A percentile compares a stretch with the other conserved stretches of the same genome.
Conservation (phyloP, 495 filamentous ascomycete genomes). For the Aspergillus leporis region DNA sequence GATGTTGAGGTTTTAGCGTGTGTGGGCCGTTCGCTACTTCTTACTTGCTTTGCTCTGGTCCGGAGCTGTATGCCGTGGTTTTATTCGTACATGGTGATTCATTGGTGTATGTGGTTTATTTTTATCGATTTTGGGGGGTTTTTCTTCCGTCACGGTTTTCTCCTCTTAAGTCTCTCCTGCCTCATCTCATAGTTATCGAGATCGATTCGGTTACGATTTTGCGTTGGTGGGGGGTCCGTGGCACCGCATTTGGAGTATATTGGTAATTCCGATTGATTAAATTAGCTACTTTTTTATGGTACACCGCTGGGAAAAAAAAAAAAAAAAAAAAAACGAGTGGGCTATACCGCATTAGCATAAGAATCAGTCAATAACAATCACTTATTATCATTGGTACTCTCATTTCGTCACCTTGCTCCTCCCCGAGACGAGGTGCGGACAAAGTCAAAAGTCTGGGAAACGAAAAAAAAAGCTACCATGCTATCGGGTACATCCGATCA, state of each 20-base stretch:
- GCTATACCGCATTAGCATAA: too few species aligned
- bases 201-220: neutral
- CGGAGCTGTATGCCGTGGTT: too few species aligned
- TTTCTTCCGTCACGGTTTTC: too few species aligned
- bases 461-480: conserved; percentile 8
- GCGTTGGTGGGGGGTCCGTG: neutral
- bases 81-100: too few species aligned
- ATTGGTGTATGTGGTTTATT: too few species aligned
- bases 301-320: neutral
- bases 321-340: too few species aligned
- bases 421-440: neutral
- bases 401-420: neutral
- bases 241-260: neutral
- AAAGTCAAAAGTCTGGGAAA: neutral
- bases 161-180: too few species aligned
- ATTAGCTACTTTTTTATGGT: neutral
- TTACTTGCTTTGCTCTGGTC: too few species aligned
- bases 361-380: too few species aligned
- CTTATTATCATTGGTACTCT: too few species aligned
- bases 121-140: too few species aligned
- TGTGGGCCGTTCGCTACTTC: conserved; percentile 2
- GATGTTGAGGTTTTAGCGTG: neutral
- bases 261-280: neutral
- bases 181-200: neutral
- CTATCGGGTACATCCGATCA: conserved; percentile 15